Evolutionary conservation across 192 early-diverging fungal genomes (phyloP).

Genomic region (Gaertneriomyces sp.): DNA sequence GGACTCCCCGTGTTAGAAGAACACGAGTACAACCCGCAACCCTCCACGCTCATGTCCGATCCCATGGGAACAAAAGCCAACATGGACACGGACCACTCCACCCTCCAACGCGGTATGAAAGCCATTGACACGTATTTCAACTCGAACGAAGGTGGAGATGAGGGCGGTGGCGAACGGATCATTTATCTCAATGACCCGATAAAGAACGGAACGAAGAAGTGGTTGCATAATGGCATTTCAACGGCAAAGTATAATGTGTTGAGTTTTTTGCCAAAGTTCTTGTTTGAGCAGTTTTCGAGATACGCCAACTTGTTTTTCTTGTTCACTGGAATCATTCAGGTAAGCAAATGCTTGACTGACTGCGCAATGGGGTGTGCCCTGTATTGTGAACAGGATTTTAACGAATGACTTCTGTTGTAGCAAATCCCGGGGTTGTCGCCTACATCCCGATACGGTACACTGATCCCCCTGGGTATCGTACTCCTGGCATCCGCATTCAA

Average conservation of each 20-base stretch:
- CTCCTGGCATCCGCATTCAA: constrained; percentile 86
- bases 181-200: constrained; percentile 85
- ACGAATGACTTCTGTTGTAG: constrained; percentile 38
- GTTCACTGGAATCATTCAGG: constrained; percentile 82
- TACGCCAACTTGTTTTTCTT: constrained; percentile 98
- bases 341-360: not conserved
- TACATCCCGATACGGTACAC: constrained; percentile 83
- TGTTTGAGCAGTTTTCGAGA: constrained; percentile 91
- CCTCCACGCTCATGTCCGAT: too few relatives aligned
- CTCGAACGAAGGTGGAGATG: not conserved
- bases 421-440: constrained; percentile 92
- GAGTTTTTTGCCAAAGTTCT: constrained; percentile 90
- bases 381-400: not conserved
- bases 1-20: too few relatives aligned
- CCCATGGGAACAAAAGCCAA: too few relatives aligned
- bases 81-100: too few relatives aligned
- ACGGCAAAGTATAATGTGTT: constrained; percentile 89
- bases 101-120: too few relatives aligned
- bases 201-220: constrained; percentile 73
- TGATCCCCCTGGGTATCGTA: constrained; percentile 79
- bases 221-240: constrained; percentile 83
- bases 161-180: constrained; percentile 47
- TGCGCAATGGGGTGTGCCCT: not conserved
- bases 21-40: too few relatives aligned
- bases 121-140: too few relatives aligned